Conservation (phyloP, 106 monocot species). For the Xerophyta viscosa region DNA sequence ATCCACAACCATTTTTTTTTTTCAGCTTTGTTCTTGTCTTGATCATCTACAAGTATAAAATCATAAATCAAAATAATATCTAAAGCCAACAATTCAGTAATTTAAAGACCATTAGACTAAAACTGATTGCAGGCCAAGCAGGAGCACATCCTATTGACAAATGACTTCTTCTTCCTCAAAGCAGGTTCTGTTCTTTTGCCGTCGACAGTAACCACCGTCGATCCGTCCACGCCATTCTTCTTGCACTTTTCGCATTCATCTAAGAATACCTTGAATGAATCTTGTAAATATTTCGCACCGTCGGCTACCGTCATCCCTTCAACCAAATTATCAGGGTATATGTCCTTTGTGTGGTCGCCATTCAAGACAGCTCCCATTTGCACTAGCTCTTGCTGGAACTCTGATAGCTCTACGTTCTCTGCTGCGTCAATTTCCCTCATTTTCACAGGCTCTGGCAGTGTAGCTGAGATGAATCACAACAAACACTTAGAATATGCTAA, state of each 20-base stretch:
- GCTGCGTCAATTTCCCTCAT: constrained; percentile 32
- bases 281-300: constrained; percentile 38
- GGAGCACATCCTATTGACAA: constrained; percentile 20
- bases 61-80: too few relatives aligned
- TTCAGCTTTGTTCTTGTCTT: too few relatives aligned
- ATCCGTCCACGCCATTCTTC: constrained; percentile 41
- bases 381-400: constrained; percentile 70
- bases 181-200: neutral
- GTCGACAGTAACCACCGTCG: constrained; percentile 28
- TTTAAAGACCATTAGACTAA: too few relatives aligned
- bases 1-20: too few relatives aligned
- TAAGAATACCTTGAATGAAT: constrained; percentile 45
- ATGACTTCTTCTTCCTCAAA: constrained; percentile 12
- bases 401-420: constrained; percentile 35
- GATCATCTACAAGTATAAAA: too few relatives aligned
- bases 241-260: constrained; percentile 34
- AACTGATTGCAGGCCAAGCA: constrained; percentile 41
- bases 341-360: constrained; percentile 46
- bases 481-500: too few relatives aligned
- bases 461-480: too few relatives aligned
- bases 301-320: constrained; percentile 63
- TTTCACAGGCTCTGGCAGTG: constrained; percentile 57
- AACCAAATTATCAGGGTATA: constrained; percentile 43
- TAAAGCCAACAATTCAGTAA: too few relatives aligned
- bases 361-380: constrained; percentile 66